A percentile compares a stretch with the other conserved stretches of the same genome.
Evolutionary conservation across 2,329 filamentous ascomycete species (phyloP).

Genomic region (Colletotrichum sp.): DNA sequence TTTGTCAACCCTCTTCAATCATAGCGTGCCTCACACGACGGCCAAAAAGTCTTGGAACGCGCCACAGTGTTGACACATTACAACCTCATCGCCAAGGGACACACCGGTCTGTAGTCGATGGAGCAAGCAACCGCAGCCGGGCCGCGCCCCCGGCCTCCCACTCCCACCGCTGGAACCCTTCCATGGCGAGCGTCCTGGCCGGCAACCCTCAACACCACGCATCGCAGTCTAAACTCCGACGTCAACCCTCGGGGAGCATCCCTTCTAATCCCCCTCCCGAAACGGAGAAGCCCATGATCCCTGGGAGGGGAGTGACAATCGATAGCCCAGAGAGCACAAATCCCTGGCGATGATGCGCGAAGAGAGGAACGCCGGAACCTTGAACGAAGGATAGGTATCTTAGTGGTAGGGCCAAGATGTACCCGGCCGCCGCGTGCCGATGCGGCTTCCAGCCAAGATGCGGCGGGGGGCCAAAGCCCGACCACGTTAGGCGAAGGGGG

Average conservation of each 20-base stretch:
- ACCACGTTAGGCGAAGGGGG: neutral
- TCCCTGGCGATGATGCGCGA: neutral
- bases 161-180: neutral
- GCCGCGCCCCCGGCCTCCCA: neutral
- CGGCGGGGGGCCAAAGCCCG: neutral
- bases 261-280: neutral
- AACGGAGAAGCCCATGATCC: neutral
- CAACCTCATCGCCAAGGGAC: neutral
- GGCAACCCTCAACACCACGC: neutral
- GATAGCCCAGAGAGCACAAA: neutral
- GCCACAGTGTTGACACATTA: neutral
- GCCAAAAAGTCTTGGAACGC: neutral
- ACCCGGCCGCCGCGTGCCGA: neutral
- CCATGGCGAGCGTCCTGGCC: neutral
- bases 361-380: neutral
- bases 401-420: neutral
- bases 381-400: neutral
- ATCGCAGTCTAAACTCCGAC: neutral
- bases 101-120: neutral
- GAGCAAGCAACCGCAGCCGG: neutral
- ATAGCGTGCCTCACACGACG: neutral
- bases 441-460: neutral
- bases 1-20: neutral
- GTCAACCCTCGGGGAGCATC: neutral
- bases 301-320: neutral